Conservation (phyloP, 306 rosid species). For the Adenanthera pavonina region DNA sequence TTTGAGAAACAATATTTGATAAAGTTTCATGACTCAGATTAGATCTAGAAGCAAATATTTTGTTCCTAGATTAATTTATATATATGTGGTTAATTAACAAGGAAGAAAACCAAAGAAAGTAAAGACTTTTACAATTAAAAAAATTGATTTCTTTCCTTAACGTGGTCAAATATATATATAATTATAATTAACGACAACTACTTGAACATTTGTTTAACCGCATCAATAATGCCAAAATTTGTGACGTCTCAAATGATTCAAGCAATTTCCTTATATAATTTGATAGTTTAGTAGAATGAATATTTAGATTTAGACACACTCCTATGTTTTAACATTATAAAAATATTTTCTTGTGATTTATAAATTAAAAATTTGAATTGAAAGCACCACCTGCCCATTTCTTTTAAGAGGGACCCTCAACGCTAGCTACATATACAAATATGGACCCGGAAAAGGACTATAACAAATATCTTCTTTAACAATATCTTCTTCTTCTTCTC, state of each 20-base stretch:
- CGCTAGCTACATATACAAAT: background rate
- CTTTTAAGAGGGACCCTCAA: constrained; percentile 1
- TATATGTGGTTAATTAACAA: background rate
- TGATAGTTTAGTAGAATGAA: background rate
- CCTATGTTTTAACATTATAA: background rate
- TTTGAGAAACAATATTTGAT: constrained; percentile 15
- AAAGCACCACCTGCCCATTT: background rate
- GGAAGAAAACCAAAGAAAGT: background rate
- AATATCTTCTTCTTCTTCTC: too few species aligned
- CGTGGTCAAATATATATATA: background rate
- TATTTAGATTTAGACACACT: background rate
- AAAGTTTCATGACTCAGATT: background rate
- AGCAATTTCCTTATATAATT: background rate
- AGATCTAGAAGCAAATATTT: constrained; percentile 28
- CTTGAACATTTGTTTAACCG: background rate
- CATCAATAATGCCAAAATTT: background rate
- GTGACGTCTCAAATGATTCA: background rate
- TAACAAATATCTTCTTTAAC: background rate
- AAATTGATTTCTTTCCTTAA: background rate
- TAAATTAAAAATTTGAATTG: background rate
- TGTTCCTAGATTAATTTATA: background rate
- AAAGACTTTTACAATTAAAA: background rate
- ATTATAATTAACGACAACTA: background rate
- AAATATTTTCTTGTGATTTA: background rate
- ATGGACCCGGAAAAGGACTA: background rate